A percentile compares a stretch with the other conserved stretches of the same genome.
Conservation (phyloP, 805 yeast species). For the Kodamaea nitidulidarum region DNA sequence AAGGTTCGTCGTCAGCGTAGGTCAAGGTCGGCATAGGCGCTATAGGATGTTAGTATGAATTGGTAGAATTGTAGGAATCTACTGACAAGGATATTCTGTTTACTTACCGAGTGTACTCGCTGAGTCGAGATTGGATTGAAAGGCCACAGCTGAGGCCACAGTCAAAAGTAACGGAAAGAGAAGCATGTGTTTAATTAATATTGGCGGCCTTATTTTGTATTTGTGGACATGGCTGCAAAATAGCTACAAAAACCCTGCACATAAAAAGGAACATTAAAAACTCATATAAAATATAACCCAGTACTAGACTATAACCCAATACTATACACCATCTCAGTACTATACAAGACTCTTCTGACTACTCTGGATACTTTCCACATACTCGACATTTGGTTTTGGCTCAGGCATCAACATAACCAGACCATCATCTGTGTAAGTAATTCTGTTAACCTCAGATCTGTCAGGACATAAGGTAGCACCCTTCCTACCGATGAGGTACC, state of each 20-base stretch:
- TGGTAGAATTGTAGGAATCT: too few relatives aligned
- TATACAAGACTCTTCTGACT: conserved; percentile 2
- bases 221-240: background rate
- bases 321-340: background rate
- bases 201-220: background rate
- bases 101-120: background rate
- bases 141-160: background rate
- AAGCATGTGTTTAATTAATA: background rate
- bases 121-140: background rate
- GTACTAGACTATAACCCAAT: too few relatives aligned
- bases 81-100: too few relatives aligned
- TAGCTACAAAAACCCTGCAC: background rate
- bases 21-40: background rate
- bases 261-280: too few relatives aligned
- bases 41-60: background rate
- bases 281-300: too few relatives aligned
- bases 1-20: too few relatives aligned
- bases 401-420: conserved; percentile 8
- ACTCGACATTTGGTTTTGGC: conserved; percentile 5
- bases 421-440: conserved; percentile 17
- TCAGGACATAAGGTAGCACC: conserved; percentile 53
- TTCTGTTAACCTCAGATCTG: conserved; percentile 37
- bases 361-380: conserved; percentile 1
- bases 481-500: conserved; percentile 55
- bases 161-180: background rate